These are phyloP conservation scores for Imleria badia DNA, from an alignment of 768 basidiomycete species.

Conservation along the genomic window DNA sequence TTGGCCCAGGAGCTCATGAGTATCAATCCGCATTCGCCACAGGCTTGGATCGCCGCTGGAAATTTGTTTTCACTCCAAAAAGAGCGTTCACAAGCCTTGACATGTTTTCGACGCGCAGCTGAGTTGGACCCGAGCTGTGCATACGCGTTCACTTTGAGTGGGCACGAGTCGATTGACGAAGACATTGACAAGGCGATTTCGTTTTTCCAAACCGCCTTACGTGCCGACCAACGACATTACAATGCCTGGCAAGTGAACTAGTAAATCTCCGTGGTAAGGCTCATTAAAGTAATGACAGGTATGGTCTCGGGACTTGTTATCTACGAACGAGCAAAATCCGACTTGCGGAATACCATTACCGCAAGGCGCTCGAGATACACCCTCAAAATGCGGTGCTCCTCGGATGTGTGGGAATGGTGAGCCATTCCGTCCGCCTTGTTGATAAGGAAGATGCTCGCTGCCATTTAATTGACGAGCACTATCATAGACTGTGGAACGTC, in stretches of 20 bases:
- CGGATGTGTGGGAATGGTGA: conserved; percentile 94
- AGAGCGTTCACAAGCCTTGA: conserved; percentile 89
- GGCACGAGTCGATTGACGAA: conserved; percentile 96
- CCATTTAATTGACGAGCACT: conserved; percentile 11
- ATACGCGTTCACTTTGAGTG: conserved; percentile 95
- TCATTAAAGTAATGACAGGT: conserved; percentile 58
- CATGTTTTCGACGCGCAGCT: conserved; percentile 90
- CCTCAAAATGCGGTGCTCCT: conserved; percentile 93
- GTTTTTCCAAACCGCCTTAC: conserved; percentile 90
- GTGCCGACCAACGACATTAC: conserved; percentile 91
- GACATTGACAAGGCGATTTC: conserved; percentile 89
- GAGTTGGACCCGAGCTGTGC: conserved; percentile 89
- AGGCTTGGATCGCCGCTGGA: conserved; percentile 96
- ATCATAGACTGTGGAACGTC: conserved; percentile 82
- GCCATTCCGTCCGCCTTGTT: conserved; percentile 34
- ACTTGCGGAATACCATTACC: conserved; percentile 95
- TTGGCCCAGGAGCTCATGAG: conserved; percentile 90
- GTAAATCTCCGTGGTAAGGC: conserved; percentile 2
- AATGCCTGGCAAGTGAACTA: conserved; percentile 83
- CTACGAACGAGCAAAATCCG: conserved; percentile 90
- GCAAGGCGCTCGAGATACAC: conserved; percentile 89
- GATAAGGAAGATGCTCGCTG: conserved; percentile 20
- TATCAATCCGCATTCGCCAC: conserved; percentile 76
- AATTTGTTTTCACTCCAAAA: conserved; percentile 95
- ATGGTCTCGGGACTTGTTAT: conserved; percentile 97